Conservation (phyloP, 306 rosid genomes). For the Begonia peltatifolia region DNA sequence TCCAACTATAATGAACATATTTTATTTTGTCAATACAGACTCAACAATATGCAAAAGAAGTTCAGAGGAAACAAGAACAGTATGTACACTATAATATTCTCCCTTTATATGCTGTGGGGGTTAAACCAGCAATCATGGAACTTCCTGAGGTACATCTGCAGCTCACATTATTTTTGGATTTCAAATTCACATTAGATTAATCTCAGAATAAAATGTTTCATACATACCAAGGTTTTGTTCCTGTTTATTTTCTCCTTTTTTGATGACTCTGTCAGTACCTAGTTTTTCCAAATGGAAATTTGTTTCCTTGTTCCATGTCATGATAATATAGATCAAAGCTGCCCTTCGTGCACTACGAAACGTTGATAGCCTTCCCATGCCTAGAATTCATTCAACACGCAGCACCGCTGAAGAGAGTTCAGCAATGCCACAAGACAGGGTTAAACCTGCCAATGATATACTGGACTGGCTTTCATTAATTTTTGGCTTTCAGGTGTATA, state of each 20-base stretch:
- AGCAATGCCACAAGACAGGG: conserved; percentile 29
- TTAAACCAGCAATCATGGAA: conserved; percentile 78
- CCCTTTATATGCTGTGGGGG: conserved; percentile 73
- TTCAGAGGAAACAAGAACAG: conserved; percentile 45
- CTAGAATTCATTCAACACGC: conserved; percentile 26
- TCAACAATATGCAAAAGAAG: conserved; percentile 45
- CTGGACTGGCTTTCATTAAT: conserved; percentile 78
- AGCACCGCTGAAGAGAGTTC: conserved; percentile 22
- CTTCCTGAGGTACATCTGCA: conserved; percentile 57
- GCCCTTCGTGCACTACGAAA: conserved; percentile 51
- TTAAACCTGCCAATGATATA: conserved; percentile 55
- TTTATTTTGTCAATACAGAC: conserved; percentile 38
- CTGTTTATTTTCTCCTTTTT: not conserved
- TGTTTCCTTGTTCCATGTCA: conserved; percentile 4
- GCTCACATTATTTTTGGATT: not conserved
- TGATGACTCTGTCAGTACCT: not conserved
- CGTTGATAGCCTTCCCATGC: conserved; percentile 66
- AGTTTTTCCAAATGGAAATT: conserved; percentile 4
- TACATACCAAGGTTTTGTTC: no score
- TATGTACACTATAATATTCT: conserved; percentile 74
- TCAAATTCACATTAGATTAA: not conserved
- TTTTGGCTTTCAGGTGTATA: conserved; percentile 86
- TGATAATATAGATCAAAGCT: conserved; percentile 52
- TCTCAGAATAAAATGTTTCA: no score
- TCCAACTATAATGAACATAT: conserved; percentile 4